Evolutionary conservation across 2,329 filamentous ascomycete genomes (phyloP).

Genomic region (Sporothrix schenckii): DNA sequence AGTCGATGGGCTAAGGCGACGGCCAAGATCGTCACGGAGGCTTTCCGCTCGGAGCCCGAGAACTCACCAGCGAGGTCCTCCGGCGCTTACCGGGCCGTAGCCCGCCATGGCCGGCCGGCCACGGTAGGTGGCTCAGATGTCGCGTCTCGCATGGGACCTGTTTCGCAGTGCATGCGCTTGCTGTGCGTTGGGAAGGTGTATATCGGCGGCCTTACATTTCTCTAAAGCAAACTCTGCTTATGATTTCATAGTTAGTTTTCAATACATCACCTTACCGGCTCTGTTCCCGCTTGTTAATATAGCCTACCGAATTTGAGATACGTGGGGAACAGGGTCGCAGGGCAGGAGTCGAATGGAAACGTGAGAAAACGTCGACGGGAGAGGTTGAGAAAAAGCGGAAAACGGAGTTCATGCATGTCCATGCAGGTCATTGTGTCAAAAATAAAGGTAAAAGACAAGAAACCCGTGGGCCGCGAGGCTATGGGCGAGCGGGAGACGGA

Average conservation of each 20-base stretch:
- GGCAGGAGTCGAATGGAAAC: background rate
- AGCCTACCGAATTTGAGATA: conserved; percentile 1
- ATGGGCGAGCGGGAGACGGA: conserved; percentile 1
- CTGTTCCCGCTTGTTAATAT: background rate
- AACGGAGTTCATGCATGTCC: background rate
- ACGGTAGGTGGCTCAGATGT: background rate
- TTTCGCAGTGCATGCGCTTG: background rate
- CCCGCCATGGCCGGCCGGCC: background rate
- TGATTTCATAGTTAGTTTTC: no score
- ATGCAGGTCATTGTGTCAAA: background rate
- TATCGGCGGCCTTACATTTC: background rate
- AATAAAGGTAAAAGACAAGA: background rate
- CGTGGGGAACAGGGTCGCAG: background rate
- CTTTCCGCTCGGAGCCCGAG: background rate
- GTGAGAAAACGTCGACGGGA: no score
- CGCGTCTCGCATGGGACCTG: no score
- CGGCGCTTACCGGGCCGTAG: background rate
- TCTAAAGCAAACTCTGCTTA: no score
- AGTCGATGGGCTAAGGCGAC: no score
- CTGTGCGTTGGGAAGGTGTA: background rate
- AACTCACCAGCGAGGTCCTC: background rate
- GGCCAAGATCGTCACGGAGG: no score
- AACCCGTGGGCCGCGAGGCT: conserved; percentile 12
- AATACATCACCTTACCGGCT: no score
- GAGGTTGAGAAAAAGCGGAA: background rate